Evolutionary conservation across 345 rosid genomes (phyloP), one percentile per base, ranked within the genome.

Genomic region (Mangifera indica): DNA sequence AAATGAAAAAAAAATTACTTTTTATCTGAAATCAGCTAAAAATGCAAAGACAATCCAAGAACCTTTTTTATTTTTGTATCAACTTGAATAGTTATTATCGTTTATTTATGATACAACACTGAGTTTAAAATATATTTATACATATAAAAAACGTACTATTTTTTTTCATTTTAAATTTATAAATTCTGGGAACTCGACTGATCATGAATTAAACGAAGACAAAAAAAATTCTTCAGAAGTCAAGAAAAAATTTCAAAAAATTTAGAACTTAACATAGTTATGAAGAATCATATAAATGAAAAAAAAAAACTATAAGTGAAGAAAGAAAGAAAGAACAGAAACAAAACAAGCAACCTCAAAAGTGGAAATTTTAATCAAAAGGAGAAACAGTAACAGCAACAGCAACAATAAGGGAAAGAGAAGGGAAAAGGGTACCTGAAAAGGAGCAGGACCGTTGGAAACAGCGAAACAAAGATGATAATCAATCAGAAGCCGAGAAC

Each of bases 361-460:
- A 51, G 70, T 18, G 24, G 5, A 60, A 25, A 48, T 48, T 44
- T 40, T n/a, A 15, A 40, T 10, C 11, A 65, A 42, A 46, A 48
- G 51, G 9, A 26, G 15, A 59, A 29, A 59, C 18, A 29, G 37
- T 29, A 10, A 3, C 17, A 17, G 45, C 12, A 20, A 63, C 58
- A 65, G 24, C 15, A 26, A 48, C n/a, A n/a, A n/a, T n/a, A 18
- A 51, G 24, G 17, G 54, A 18, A 64, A 13, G 22, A 13, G 17
- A 37, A 49, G 53, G 12, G 25, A 66, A 66, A 58, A 58, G 46
- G 51, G 67, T 48, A 71, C 74, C 74, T 61, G 74, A 62, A 71
- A 59, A 71, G 60, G 74, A 71, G 21, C 40, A 61, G 74, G 61
- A 20, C 56, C 64, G 64, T 70, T 46, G 64, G 32, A 37, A 21